Base-by-base conservation (phyloP, 2,329 filamentous ascomycete species). In the Sclerotinia nivalis region DNA sequence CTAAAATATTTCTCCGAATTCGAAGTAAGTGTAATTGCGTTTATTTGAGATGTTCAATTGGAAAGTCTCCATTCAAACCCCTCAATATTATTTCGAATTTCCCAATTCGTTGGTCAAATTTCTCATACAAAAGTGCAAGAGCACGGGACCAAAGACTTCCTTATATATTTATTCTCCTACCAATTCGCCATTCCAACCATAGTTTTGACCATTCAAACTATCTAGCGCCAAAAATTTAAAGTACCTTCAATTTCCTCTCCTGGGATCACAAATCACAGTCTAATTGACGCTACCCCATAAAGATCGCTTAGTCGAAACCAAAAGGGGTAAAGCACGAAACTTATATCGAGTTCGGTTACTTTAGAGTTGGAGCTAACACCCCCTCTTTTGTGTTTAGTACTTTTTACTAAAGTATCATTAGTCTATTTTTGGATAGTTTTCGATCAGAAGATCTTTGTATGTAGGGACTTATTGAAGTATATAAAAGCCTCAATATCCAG, bases 281-380 rank as follows among this genome's bases (percentile, higher is more conserved):
- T 40, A 37, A 20, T 25, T 37, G 25, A 22, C 43, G 45, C 28
- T 49, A 34, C 43, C 60, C 43, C 45, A 50, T 31, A 18, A 37
- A n/a, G 20, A 62, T 49, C 60, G 10, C 28, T 10, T 28, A 25
- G 13, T 22, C 45, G 4, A 25, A 10, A 8, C 31, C 60, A 64
- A 64, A 64, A 52, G 60, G 34, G 31, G 60, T 9, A 52, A 64
- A 13, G 34, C 9, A 52, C 9, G 2, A 64, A 52, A 47, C 60
- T 64, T 49, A 40, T 40, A 50, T 52, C 8, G 1, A 40, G 31
- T 25, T 64, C 22, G 60, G 47, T 50, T 20, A 22, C 60, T 18
- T 50, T 37, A 18, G n/a, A 49, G 28, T 37, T 20, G 9, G 13
- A 50, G 4, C 45, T 25, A 62, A n/a, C 22, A 25, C 31, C 60